These are phyloP conservation scores for Lasiodiplodia sp. DNA, from an alignment of 2,329 filamentous ascomycete species.

Conservation along the genomic window DNA sequence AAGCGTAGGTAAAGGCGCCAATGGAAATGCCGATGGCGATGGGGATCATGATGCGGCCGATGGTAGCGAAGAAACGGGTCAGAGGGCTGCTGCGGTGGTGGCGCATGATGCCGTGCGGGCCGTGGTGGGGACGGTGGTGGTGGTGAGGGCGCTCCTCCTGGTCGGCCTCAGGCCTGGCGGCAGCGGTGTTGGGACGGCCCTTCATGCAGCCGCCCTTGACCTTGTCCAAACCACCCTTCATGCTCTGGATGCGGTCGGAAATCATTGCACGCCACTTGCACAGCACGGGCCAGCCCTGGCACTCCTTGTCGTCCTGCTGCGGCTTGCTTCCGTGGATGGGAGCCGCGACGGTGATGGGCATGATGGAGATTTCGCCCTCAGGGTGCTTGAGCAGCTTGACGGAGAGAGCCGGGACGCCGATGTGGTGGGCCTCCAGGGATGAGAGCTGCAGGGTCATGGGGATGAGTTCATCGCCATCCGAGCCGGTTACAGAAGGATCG, in stretches of 20 bases:
- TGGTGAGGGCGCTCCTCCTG: slow-evolving; percentile 33
- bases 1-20: slow-evolving; percentile 70
- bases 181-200: slow-evolving; percentile 18
- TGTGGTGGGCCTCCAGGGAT: slow-evolving; percentile 42
- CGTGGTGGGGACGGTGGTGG: slow-evolving; percentile 36
- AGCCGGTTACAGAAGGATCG: slow-evolving; percentile 44
- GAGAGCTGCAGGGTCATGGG: slow-evolving; percentile 48
- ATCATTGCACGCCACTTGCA: slow-evolving; percentile 53
- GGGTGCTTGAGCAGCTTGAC: slow-evolving; percentile 48
- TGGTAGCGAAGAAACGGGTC: slow-evolving; percentile 55
- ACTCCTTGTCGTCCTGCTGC: slow-evolving; percentile 34
- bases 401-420: slow-evolving; percentile 43
- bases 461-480: slow-evolving; percentile 46
- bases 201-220: slow-evolving; percentile 29
- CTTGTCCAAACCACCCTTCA: slow-evolving; percentile 44
- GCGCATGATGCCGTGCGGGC: slow-evolving; percentile 36
- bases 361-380: slow-evolving; percentile 47
- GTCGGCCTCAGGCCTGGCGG: neutral
- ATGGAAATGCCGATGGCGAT: slow-evolving; percentile 73
- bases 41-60: slow-evolving; percentile 68
- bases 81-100: slow-evolving; percentile 45
- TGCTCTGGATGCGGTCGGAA: slow-evolving; percentile 41
- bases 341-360: slow-evolving; percentile 43
- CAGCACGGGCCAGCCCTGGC: slow-evolving; percentile 44
- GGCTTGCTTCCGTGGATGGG: slow-evolving; percentile 34